These are phyloP conservation scores for Rhodosporidiobolus sp. DNA, from an alignment of 768 basidiomycete species.

Conservation along the genomic window DNA sequence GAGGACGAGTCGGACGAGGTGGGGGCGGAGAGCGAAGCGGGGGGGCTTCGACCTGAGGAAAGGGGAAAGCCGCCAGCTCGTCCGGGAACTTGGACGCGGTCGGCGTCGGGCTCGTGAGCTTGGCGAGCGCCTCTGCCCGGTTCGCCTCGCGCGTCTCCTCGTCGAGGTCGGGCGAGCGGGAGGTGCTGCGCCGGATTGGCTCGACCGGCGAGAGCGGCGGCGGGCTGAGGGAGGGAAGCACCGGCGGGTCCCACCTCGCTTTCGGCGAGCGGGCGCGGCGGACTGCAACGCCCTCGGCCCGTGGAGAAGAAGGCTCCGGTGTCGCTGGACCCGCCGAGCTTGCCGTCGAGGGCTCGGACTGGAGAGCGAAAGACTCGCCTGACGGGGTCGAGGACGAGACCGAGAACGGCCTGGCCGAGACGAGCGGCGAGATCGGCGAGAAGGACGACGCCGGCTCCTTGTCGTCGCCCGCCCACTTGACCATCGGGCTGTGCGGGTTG, in stretches of 20 bases:
- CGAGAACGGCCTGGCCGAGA: background rate
- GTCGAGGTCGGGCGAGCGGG: slow-evolving; percentile 9
- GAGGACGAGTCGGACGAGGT: background rate
- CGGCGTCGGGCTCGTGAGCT: slow-evolving; percentile 24
- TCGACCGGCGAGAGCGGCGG: background rate
- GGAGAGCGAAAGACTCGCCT: background rate
- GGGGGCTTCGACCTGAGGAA: background rate
- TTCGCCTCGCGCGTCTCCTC: background rate
- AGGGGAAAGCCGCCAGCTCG: slow-evolving; percentile 25
- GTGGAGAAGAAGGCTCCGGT: background rate
- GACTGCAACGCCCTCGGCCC: background rate
- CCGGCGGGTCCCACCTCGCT: background rate
- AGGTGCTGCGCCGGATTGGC: background rate
- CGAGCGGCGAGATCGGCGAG: slow-evolving; percentile 4
- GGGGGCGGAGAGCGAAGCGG: background rate
- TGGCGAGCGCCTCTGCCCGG: slow-evolving; percentile 26
- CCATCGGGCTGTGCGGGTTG: slow-evolving; percentile 22
- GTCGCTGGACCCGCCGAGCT: background rate
- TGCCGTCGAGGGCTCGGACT: background rate
- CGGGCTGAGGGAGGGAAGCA: background rate
- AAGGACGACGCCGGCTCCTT: slow-evolving; percentile 5
- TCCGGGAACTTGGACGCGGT: slow-evolving; percentile 9
- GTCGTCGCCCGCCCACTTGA: slow-evolving; percentile 16
- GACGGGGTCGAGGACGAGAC: background rate
- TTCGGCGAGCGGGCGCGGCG: background rate